These are phyloP conservation scores for Straminergon stramineum DNA, from an alignment of 225 moss, liverwort and hornwort genomes.

Conservation along the genomic window DNA sequence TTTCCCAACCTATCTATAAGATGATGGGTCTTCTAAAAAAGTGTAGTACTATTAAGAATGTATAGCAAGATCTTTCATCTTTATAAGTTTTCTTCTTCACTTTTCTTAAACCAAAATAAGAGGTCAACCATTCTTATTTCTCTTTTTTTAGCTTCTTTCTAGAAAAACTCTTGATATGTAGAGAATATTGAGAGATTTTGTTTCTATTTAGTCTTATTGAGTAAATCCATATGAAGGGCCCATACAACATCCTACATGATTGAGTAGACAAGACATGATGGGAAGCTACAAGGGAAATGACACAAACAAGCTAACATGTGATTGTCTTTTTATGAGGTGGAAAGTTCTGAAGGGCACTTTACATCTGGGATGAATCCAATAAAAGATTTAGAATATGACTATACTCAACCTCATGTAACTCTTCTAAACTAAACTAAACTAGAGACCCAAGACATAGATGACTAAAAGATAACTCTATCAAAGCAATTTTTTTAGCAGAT, in stretches of 20 bases:
- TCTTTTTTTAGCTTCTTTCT: neutral
- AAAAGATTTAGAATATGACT: neutral
- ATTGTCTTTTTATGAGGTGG: neutral
- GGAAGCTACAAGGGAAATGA: neutral
- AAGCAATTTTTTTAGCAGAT: neutral
- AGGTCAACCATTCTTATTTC: rapidly evolving
- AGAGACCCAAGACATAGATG: neutral
- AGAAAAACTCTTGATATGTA: neutral
- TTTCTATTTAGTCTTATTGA: neutral
- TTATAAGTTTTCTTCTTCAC: no score
- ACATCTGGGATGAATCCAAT: neutral
- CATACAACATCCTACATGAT: neutral
- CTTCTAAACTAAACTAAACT: neutral
- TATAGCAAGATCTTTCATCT: neutral
- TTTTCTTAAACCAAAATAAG: no score
- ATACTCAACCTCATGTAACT: neutral
- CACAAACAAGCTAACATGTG: neutral
- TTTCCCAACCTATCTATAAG: neutral
- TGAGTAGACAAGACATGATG: neutral
- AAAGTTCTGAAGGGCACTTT: rapidly evolving
- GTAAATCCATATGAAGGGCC: neutral
- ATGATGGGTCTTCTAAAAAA: neutral
- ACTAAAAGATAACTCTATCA: neutral
- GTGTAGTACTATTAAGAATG: no score
- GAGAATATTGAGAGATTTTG: neutral